Evolutionary conservation across 1,284 basidiomycete species (phyloP).

Genomic region (Cutaneotrichosporon arboriforme): DNA sequence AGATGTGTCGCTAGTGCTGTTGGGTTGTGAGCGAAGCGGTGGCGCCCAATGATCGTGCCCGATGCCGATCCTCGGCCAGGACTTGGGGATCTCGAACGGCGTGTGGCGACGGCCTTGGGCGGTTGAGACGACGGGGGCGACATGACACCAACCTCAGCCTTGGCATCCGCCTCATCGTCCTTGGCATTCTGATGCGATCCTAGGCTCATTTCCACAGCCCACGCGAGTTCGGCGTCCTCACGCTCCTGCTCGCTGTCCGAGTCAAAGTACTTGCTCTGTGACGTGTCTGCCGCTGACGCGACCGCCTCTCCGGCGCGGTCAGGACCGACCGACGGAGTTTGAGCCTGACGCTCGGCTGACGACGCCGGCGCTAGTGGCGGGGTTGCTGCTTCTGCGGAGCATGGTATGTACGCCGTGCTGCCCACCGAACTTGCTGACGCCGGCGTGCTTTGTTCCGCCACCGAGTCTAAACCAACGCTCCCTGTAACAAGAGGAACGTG

Average conservation of each 20-base stretch:
- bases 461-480: too few relatives aligned
- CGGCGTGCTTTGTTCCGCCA: too few relatives aligned
- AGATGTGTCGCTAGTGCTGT: conserved; percentile 58
- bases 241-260: conserved; percentile 22
- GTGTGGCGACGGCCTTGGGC: neutral
- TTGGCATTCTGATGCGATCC: neutral
- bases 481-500: too few relatives aligned
- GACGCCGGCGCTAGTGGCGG: too few relatives aligned
- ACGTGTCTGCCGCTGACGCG: too few relatives aligned
- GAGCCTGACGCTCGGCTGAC: too few relatives aligned
- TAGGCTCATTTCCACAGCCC: conserved; percentile 46
- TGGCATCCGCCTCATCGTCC: too few relatives aligned
- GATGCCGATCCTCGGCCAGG: conserved; percentile 15
- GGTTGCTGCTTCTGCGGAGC: too few relatives aligned
- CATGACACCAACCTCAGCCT: neutral
- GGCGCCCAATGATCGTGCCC: conserved; percentile 61
- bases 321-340: too few relatives aligned
- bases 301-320: too few relatives aligned
- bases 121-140: neutral
- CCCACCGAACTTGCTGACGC: too few relatives aligned
- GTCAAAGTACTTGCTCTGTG: neutral
- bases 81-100: conserved; percentile 6
- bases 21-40: conserved; percentile 59
- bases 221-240: conserved; percentile 47
- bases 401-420: too few relatives aligned